Evolutionary conservation across 441 rosid species (phyloP).

Genomic region (Pelargonium citronellum): DNA sequence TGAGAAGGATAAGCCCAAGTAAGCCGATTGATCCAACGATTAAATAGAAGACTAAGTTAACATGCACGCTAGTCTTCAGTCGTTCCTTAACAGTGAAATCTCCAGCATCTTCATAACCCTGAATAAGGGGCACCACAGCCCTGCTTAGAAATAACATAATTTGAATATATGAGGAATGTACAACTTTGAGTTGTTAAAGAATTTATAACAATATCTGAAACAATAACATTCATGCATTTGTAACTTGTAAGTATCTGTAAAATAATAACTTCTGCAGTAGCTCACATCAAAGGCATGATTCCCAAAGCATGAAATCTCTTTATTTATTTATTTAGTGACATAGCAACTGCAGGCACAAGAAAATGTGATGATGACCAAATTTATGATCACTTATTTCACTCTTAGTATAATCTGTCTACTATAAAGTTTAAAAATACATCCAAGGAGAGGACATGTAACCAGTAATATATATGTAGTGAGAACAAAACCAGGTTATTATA

Average conservation of each 20-base stretch:
- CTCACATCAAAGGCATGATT: neutral
- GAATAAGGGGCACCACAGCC: slow-evolving; percentile 98
- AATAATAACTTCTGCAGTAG: neutral
- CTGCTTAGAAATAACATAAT: slow-evolving; percentile 66
- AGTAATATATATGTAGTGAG: neutral
- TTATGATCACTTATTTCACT: neutral
- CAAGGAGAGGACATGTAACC: neutral
- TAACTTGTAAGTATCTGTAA: neutral
- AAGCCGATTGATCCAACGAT: slow-evolving; percentile 81
- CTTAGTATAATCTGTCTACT: neutral
- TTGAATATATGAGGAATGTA: slow-evolving; percentile 38
- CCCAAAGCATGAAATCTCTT: neutral
- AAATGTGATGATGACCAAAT: neutral
- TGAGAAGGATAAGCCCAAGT: slow-evolving; percentile 83
- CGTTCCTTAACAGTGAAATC: slow-evolving; percentile 83
- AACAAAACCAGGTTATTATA: neutral
- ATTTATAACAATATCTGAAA: neutral
- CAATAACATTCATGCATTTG: neutral
- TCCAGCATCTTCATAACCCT: slow-evolving; percentile 99
- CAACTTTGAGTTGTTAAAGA: slow-evolving; percentile 26
- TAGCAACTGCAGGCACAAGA: neutral
- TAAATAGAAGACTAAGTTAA: slow-evolving; percentile 82
- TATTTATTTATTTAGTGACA: neutral
- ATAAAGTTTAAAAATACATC: neutral
- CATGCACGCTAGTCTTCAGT: slow-evolving; percentile 82